Base-by-base conservation (phyloP, 441 rosid species). In the Pelargonium cotyledonis region DNA sequence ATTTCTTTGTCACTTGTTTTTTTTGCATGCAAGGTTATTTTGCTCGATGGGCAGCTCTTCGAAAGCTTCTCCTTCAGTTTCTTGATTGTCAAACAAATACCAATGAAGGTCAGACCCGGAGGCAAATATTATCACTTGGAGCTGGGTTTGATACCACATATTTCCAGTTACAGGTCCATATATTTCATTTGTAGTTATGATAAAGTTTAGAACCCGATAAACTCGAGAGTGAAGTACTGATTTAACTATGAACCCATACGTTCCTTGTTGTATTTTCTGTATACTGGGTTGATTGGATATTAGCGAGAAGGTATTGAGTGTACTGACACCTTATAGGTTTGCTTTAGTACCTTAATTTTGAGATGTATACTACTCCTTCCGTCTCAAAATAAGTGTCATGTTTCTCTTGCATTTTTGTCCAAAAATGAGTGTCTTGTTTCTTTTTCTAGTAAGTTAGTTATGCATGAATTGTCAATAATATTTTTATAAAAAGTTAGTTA, bases 11-110 rank as follows among this genome's bases (percentile, higher is more conserved):
- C 6, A 29, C n/a, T 38, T 65, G 47, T 4, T 31, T 75, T 58
- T 55, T 69, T 44, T 21, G 1, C 72, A 40, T 76, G 35, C 73
- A 64, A 95, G 97, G 99, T 77, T 95, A 92, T 76, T 95, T 84
- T 79, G 86, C 98, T 26, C 97, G 98, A 43, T 95, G 96, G 98
- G 96, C 98, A 75, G 98, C 97, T 75, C 74, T 92, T 62, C 80
- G 97, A 68, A 88, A 88, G 87, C 88, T 92, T 77, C 68, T 95
- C 35, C 74, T 68, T 79, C 97, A 92, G 81, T 95, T 95, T 83
- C 89, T 92, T 57, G 92, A 89, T 68, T 79, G 80, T 68, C 79
- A 72, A 68, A 63, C 64, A 65, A 79, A 69, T 40, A 64, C 69
- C 49, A 75, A 70, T 60, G 84, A 63, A 49, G 65, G 74, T 64